Conservation (phyloP, 2,329 filamentous ascomycete species). For the Didymella pomorum region DNA sequence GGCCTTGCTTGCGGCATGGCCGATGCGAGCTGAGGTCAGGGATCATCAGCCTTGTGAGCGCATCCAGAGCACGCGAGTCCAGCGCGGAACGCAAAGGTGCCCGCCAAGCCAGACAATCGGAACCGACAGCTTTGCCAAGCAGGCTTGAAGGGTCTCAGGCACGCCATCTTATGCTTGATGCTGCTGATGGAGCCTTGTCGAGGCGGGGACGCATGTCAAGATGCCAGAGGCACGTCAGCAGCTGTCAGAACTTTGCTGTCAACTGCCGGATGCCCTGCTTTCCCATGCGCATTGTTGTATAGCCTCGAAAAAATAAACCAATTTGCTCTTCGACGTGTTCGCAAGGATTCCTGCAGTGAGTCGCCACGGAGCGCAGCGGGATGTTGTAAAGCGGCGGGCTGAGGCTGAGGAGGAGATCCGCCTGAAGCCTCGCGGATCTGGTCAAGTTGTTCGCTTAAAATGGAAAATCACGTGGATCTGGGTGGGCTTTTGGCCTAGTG, state of each 20-base stretch:
- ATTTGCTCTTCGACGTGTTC: neutral
- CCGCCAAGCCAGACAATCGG: slow-evolving; percentile 1
- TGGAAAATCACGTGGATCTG: neutral
- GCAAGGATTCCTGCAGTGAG: neutral
- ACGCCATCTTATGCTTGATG: slow-evolving; percentile 1
- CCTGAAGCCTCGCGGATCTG: slow-evolving; percentile 5
- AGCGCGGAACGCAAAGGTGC: neutral
- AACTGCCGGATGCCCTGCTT: neutral
- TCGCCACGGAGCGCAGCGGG: neutral
- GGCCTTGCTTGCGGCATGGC: slow-evolving; percentile 8
- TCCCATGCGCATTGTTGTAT: neutral
- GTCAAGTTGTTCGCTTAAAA: slow-evolving; percentile 6
- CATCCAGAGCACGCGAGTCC: neutral
- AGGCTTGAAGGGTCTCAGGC: slow-evolving; percentile 6
- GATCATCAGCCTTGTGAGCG: neutral
- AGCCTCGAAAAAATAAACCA: neutral
- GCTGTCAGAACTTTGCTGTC: neutral
- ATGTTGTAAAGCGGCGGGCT: slow-evolving; percentile 9
- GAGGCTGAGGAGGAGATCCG: slow-evolving; percentile 10
- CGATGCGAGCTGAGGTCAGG: slow-evolving; percentile 13
- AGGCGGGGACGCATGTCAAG: neutral
- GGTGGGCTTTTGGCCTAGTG: slow-evolving; percentile 1
- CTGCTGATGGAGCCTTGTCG: neutral
- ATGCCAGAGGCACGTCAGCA: slow-evolving; percentile 3
- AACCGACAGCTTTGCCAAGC: slow-evolving; percentile 5